Base-by-base conservation (phyloP, 768 basidiomycete species). In the Steccherinum ochraceum region DNA sequence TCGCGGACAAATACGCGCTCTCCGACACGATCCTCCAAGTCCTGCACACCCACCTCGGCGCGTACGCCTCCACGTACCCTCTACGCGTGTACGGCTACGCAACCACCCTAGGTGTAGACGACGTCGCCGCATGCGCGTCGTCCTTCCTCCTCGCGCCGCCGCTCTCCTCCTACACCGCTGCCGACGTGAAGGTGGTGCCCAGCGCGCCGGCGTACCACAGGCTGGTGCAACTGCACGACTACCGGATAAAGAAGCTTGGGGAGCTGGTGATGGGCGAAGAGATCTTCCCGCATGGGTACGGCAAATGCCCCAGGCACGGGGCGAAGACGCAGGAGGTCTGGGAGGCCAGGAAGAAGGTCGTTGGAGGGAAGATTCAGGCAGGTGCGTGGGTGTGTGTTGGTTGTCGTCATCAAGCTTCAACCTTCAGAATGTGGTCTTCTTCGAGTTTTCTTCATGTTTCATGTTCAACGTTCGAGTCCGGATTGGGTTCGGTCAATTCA, bases 271-370 rank as follows among this genome's bases (percentile, higher is more conserved):
- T 80, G 35, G 71, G 67, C 19, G 83, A 86, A 59, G 77, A 81
- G 26, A 71, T 88, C 42, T 89, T 88, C 59, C 86, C 86, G 18
- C 80, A 84, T 64, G 83, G 84, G 19, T 88, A 87, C 51, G 83
- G 86, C 3, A 65, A 67, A 52, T 89, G 86, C 62, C 40, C 67
- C n/a, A 61, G 64, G 39, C 85, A 87, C 64, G 65, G 64, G 45
- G 69, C 70, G 23, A 61, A 68, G 39, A 75, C 80, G 1, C 64
- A 56, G 40, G 62, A 64, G 3, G 59, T 65, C 16, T 88, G 85
- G 86, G 75, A 80, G 48, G 65, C 69, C 40, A 68, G 70, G 48
- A 77, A 79, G 49, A 69, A 67, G 54, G 62, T 68, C 26, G 60
- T 84, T 21, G 68, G 73, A 12, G 61, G 64, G 20, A 69, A 71